Conservation (phyloP, 2,329 filamentous ascomycete species). For the Cladosporium halotolerans region DNA sequence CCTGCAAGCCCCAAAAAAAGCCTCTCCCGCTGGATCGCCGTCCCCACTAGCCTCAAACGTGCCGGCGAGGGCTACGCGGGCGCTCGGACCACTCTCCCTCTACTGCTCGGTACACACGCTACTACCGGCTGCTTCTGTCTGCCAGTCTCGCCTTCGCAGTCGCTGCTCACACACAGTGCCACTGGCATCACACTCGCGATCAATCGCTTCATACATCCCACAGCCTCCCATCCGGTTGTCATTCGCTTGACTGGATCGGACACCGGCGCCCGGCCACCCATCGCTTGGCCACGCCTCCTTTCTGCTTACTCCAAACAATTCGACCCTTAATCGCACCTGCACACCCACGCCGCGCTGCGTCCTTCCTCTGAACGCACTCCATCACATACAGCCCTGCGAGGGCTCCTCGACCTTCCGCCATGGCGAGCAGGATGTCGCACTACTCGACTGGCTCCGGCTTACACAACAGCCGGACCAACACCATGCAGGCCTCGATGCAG, state of each 20-base stretch:
- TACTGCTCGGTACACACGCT: too few relatives aligned
- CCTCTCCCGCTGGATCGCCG: neutral
- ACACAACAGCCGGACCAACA: constrained; percentile 48
- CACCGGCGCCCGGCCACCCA: neutral
- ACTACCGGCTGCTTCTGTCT: too few relatives aligned
- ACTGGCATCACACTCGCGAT: neutral
- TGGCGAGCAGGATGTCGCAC: constrained; percentile 57
- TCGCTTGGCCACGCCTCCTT: neutral
- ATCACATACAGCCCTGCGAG: neutral
- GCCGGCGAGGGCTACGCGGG: too few relatives aligned
- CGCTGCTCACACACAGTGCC: neutral
- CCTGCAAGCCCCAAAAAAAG: neutral
- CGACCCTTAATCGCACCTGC: neutral
- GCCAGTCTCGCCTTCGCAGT: too few relatives aligned
- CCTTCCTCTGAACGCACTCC: constrained; percentile 4
- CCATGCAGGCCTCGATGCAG: constrained; percentile 36
- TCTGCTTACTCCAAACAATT: constrained; percentile 6
- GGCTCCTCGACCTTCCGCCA: constrained; percentile 31
- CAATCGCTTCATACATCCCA: neutral
- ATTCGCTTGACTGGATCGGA: constrained; percentile 8
- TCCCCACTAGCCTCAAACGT: neutral
- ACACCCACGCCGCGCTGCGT: neutral
- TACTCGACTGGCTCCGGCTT: constrained; percentile 56
- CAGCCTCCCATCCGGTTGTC: constrained; percentile 1
- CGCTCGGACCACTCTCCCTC: too few relatives aligned